Percentiles rank a stretch among this genome's conserved stretches.
Conservation (phyloP, 768 basidiomycete species). For the Artomyces pyxidatus region DNA sequence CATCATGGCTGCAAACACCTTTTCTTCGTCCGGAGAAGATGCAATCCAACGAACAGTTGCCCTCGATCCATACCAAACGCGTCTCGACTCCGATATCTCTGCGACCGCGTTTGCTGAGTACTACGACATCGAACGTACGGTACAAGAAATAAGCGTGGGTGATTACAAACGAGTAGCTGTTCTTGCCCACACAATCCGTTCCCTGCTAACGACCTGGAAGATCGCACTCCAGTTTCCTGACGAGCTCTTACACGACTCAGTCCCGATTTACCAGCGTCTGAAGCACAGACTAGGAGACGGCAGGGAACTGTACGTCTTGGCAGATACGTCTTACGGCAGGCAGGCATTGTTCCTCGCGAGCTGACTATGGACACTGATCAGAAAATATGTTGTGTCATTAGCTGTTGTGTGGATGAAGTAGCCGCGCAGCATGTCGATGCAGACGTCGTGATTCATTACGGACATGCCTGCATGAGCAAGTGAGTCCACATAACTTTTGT, state of each 20-base stretch:
- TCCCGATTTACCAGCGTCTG: slow-evolving; percentile 69
- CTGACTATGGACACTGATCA: not conserved
- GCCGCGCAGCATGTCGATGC: slow-evolving; percentile 92
- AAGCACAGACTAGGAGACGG: slow-evolving; percentile 37
- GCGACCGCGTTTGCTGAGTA: slow-evolving; percentile 45
- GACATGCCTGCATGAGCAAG: slow-evolving; percentile 93
- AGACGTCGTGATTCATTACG: slow-evolving; percentile 89
- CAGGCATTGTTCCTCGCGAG: slow-evolving; percentile 24
- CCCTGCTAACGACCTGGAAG: slow-evolving; percentile 27
- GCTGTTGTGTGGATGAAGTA: slow-evolving; percentile 96
- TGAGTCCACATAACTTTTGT: slow-evolving; percentile 21
- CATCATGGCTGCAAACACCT: slow-evolving; percentile 26
- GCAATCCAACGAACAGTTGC: slow-evolving; percentile 51
- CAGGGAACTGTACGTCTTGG: slow-evolving; percentile 80
- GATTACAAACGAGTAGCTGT: slow-evolving; percentile 61
- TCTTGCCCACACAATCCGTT: not conserved
- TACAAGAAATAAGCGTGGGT: slow-evolving; percentile 47
- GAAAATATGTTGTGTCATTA: slow-evolving; percentile 20
- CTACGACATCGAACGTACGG: slow-evolving; percentile 70
- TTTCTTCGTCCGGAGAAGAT: slow-evolving; percentile 55
- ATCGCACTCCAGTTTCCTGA: slow-evolving; percentile 95
- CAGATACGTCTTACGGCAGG: slow-evolving; percentile 98
- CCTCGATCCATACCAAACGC: slow-evolving; percentile 32
- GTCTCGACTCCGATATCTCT: slow-evolving; percentile 19
- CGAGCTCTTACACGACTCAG: slow-evolving; percentile 80